Evolutionary conservation across 2,329 filamentous ascomycete species (phyloP), one percentile per base, ranked within the genome.

Genomic region (Aspergillus proliferans): DNA sequence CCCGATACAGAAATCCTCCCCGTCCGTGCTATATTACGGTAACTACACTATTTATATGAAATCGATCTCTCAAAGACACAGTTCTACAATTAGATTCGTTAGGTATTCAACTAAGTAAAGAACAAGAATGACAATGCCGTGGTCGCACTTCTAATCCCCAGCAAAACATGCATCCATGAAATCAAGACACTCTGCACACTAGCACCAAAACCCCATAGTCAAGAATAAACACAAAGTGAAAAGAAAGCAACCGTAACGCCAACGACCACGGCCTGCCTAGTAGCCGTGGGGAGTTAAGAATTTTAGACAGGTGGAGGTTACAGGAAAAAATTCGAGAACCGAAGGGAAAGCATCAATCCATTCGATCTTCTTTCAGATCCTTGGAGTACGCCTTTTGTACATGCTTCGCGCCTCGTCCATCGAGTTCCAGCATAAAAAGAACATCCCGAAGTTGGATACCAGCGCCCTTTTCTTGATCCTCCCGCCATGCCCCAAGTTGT

Each of bases 371-470:
- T 56, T 67, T 71, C 38, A 68, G 55, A 53, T 71, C 69, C 48
- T 69, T 71, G 36, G 66, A 63, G 50, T 73, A 72, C 9, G 67
- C 72, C 55, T 70, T 67, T 54, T 74, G 68, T 46, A 74, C 63
- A 58, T 73, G 70, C 39, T 67, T 67, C 36, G 63, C 60, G 19
- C 68, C 70, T 51, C 69, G 78, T 1, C 87, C 86, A 64, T 95
- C 88, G 45, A 83, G 76, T 67, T 95, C 91, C 43, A 96, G 76
- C 51, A 87, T 87, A 18, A 82, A 76, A 14, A 95, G 75, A 74
- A 90, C 84, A 67, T 96, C 92, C 47, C 92, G 80, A 46, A 95
- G 74, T 71, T 96, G 90, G 43, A 96, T 88, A 22, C 85, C 84
- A 57, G 78, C 80, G 28, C 88, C 89, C 63, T 85, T 86, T 19